Evolutionary conservation across 1,139 yeast genomes (phyloP), one percentile per base, ranked within the genome.

Genomic region (Hansenula sp.): DNA sequence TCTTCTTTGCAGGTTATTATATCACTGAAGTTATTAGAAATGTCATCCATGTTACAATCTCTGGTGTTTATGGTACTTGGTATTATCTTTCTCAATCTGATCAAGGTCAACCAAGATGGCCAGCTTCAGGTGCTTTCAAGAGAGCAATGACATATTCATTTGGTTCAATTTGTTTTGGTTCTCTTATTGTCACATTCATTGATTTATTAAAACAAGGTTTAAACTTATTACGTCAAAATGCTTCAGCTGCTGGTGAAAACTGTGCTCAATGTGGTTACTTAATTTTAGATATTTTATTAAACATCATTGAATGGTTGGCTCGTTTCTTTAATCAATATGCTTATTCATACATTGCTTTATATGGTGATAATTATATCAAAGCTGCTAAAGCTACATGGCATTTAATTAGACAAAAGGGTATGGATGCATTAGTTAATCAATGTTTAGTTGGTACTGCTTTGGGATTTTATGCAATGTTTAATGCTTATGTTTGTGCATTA

Each of bases 21-120:
- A 83, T 88, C 46, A 73, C 94, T 11, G 97, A 89, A 61, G 95
- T 89, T 22, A 71, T 87, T 47, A 80, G 81, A 64, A 88, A 85
- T 55, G 75, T 86, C n/a, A 81, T 89, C 41, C 96, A 90, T 58
- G 85, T 84, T 31, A 80, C 92, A 1, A 81, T 88, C 44, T 74
- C 92, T 20, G 96, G 96, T 27, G 78, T 89, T 28, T 90, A 77
- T 59, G 97, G 97, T 18, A 77, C 94, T 6, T 89, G 97, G 96
- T 89, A 87, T 63, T 89, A 84, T 60, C 70, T 85, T 58, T 75
- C 87, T 34, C 74, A 73, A 47, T 75, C 89, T 2, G 90, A 83
- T 56, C 85, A 83, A 55, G 95, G 95, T 5, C 71, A 82, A 68
- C 96, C 96, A 28, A 74, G 64, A 51, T 76, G 77, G 66, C 95